Percentiles rank a stretch among this genome's conserved stretches.
Evolutionary conservation across 176 grass and related monocot genomes (phyloP).

Genomic region (Elaeis guineensis): DNA sequence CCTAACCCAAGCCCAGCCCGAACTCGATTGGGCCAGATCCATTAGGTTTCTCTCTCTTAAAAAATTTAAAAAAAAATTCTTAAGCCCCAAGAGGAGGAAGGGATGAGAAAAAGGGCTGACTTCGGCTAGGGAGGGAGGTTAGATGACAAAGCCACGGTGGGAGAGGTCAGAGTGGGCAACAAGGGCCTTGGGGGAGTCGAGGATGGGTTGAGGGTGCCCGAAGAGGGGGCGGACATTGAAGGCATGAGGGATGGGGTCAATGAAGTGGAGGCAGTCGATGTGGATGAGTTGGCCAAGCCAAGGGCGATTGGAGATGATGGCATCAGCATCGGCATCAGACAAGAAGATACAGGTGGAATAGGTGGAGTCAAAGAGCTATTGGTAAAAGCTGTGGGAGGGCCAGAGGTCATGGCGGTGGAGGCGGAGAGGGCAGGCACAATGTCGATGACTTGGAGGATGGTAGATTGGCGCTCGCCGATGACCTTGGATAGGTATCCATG

Average conservation of each 20-base stretch:
- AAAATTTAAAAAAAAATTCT: too few relatives aligned
- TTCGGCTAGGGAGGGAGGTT: constrained; percentile 34
- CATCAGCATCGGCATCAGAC: constrained; percentile 53
- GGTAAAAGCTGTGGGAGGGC: constrained; percentile 68
- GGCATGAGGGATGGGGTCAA: constrained; percentile 53
- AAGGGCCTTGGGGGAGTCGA: constrained; percentile 42
- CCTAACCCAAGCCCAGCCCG: too few relatives aligned
- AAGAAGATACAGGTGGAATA: constrained; percentile 76
- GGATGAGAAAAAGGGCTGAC: constrained; percentile 49
- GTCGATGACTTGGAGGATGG: constrained; percentile 63
- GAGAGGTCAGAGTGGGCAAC: constrained; percentile 34
- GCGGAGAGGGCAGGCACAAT: constrained; percentile 69
- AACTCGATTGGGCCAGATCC: too few relatives aligned
- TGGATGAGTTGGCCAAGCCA: constrained; percentile 76
- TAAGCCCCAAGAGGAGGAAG: constrained; percentile 19
- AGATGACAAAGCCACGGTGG: constrained; percentile 53
- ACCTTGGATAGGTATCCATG: constrained; percentile 62
- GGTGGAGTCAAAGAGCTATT: constrained; percentile 68
- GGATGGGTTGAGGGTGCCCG: constrained; percentile 29
- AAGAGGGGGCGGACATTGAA: constrained; percentile 56
- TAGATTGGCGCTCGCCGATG: constrained; percentile 56
- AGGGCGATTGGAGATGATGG: constrained; percentile 44
- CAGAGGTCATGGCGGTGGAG: constrained; percentile 70
- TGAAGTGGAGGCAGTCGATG: constrained; percentile 64
- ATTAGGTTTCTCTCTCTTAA: too few relatives aligned